These are phyloP conservation scores for Solanum corneliomulleri DNA, from an alignment of 257 asterid species.

Conservation along the genomic window DNA sequence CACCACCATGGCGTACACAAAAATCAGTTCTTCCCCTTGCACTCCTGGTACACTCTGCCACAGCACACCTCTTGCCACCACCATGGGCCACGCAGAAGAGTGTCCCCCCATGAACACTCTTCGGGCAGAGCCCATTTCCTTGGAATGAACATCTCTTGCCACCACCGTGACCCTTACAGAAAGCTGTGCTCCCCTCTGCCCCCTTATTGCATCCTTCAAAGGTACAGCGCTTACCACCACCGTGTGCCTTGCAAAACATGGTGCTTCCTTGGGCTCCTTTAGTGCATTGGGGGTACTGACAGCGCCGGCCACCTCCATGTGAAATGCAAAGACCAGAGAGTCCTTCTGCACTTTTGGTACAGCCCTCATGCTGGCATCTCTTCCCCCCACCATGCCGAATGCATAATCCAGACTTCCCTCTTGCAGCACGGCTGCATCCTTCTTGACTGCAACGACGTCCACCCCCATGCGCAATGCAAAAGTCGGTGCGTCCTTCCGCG, in stretches of 20 bases:
- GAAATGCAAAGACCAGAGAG: constrained; percentile 95
- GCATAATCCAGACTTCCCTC: constrained; percentile 87
- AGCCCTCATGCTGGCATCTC: constrained; percentile 75
- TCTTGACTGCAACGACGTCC: constrained; percentile 78
- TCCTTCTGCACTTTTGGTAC: constrained; percentile 88
- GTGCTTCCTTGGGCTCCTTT: constrained; percentile 97
- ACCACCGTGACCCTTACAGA: constrained; percentile 94
- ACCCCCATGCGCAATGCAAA: constrained; percentile 92
- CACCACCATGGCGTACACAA: constrained; percentile 95
- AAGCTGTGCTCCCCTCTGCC: constrained; percentile 90
- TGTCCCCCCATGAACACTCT: constrained; percentile 96
- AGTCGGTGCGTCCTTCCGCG: constrained; percentile 89
- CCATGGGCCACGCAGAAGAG: constrained; percentile 86
- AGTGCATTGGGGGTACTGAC: constrained; percentile 52
- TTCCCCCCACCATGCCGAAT: constrained; percentile 98
- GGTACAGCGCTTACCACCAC: constrained; percentile 85
- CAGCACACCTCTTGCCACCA: constrained; percentile 83
- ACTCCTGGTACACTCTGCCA: constrained; percentile 75
- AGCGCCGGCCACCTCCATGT: constrained; percentile 91
- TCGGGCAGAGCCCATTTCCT: constrained; percentile 78
- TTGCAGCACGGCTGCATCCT: constrained; percentile 70
- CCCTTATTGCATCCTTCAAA: constrained; percentile 65
- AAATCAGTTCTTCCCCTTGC: constrained; percentile 89
- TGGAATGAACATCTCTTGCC: constrained; percentile 79
- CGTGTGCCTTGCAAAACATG: constrained; percentile 84